phyloP scores from a whole-genome alignment of 1,139 yeast species.

The Taiozyma onychis region DNA sequence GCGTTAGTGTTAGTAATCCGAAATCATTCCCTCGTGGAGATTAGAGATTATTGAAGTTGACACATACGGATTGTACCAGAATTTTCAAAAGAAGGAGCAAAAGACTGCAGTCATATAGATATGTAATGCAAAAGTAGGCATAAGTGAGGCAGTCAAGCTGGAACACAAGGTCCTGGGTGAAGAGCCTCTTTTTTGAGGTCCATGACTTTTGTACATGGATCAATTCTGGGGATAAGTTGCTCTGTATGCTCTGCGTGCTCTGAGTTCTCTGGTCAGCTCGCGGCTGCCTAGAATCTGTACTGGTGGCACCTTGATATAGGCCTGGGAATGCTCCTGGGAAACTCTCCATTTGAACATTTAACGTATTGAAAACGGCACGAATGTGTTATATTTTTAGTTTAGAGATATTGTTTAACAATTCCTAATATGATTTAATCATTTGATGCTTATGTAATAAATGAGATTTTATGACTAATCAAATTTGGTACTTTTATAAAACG shows the following conservation, averaged over 20 bases:
- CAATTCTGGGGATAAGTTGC: slow-evolving; percentile 5
- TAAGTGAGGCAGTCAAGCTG: slow-evolving; percentile 9
- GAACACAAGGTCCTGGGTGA: slow-evolving; percentile 10
- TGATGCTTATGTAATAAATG: too few species aligned
- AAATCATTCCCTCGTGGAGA: not conserved
- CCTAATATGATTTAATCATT: too few species aligned
- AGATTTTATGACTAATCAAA: too few species aligned
- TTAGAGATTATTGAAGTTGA: not conserved
- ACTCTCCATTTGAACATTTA: slow-evolving; percentile 13
- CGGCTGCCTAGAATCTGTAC: not conserved
- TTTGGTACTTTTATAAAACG: not conserved
- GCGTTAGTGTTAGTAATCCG: not conserved
- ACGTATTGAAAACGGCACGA: not conserved
- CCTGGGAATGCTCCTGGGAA: slow-evolving; percentile 18
- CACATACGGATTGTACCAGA: slow-evolving; percentile 12
- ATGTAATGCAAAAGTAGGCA: slow-evolving; percentile 10
- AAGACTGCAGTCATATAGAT: slow-evolving; percentile 23
- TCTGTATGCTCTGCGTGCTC: not conserved
- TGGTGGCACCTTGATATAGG: not conserved
- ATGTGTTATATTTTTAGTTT: not conserved
- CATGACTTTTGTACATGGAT: slow-evolving; percentile 9
- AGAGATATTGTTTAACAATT: too few species aligned
- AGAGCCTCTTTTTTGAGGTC: slow-evolving; percentile 9
- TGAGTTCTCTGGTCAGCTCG: not conserved
- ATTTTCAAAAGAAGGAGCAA: slow-evolving; percentile 13